Percentiles rank a stretch among this genome's conserved stretches.
phyloP scores from a whole-genome alignment of 1,139 yeast genomes.

The Lodderomyces jiufengensis region DNA sequence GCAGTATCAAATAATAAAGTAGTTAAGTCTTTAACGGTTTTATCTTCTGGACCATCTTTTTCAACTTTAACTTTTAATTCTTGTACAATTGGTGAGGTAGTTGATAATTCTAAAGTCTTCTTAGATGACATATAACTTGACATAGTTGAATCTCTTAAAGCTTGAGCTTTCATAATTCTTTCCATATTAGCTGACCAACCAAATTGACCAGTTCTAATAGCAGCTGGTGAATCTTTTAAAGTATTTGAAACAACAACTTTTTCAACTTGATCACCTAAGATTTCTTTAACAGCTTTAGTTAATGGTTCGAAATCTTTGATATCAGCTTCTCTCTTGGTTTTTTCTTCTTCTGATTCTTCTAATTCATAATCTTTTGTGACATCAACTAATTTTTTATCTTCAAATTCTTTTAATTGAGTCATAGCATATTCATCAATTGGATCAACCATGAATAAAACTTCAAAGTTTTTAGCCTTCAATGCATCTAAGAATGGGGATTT shows the following conservation, averaged over 20 bases:
- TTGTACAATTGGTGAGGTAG: constrained; percentile 90
- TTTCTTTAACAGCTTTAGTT: constrained; percentile 93
- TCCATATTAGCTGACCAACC: constrained; percentile 99
- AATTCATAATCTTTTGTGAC: constrained; percentile 98
- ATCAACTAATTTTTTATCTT: constrained; percentile 98
- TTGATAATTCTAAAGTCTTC: constrained; percentile 98
- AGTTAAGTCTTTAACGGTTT: constrained; percentile 97
- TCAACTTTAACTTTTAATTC: constrained; percentile 97
- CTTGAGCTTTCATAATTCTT: constrained; percentile 99
- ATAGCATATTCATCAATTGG: constrained; percentile 99
- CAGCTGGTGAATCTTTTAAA: constrained; percentile 98
- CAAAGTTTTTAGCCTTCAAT: constrained; percentile 96
- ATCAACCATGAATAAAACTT: constrained; percentile 95
- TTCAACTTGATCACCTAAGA: constrained; percentile 98
- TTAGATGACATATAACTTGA: constrained; percentile 99
- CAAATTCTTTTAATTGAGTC: constrained; percentile 99
- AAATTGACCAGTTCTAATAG: constrained; percentile 98
- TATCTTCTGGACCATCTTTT: constrained; percentile 95
- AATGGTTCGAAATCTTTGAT: constrained; percentile 87
- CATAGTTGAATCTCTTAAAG: constrained; percentile 98
- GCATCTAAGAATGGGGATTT: constrained; percentile 99
- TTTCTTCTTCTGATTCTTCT: constrained; percentile 99
- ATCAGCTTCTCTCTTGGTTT: constrained; percentile 89
- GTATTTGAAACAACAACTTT: constrained; percentile 98
- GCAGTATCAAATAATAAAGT: constrained; percentile 97